Evolutionary conservation across 2,329 filamentous ascomycete species (phyloP), one percentile per base, ranked within the genome.

Genomic region (Endoconidiophora laricicola): DNA sequence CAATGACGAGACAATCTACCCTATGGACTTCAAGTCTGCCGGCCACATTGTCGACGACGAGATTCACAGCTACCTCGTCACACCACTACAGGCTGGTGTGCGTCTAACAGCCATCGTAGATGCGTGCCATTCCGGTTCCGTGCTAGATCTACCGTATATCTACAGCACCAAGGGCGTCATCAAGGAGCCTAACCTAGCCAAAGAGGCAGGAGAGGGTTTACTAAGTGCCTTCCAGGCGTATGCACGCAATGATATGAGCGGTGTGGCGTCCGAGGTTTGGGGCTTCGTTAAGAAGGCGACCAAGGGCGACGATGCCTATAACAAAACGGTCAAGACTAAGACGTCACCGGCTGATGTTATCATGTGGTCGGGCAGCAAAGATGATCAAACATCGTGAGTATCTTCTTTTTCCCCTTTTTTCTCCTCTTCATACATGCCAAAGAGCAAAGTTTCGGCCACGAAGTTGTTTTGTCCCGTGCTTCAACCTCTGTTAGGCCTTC

Each of bases 341-440:
- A 96, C 91, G 14, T 91, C 83, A 49, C 82, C 88, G 1, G 91
- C 91, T 39, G 91, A 98, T 65, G 91, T 98, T 29, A 78, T 98
- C 62, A 94, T 95, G 85, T 94, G 88, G 83, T 94, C 86, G 54
- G 91, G 91, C 52, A 93, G 86, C 69, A 95, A 94, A 66, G 91
- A 98, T 62, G 78, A 81, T 54, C 91, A 96, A 67, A 98, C 91
- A 57, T 88, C 83, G 81, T 69, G 54, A 59, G 66, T 63, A 37
- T 41, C 44, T 24, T 41, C 10, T 6, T 39, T 42, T 20, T 20
- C n/a, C 39, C 14, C n/a, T 48, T 60, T 58, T n/a, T 23, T 33
- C 45, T 29, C 6, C 20, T 60, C 55, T 42, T 48, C 16, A 18
- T 18, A 18, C 16, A 18, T 18, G 16, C 16, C 16, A 18, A 18